Percentiles rank a stretch among this genome's conserved stretches.
Evolutionary conservation across 1,284 basidiomycete genomes (phyloP).

Genomic region (Naganishia sp.): DNA sequence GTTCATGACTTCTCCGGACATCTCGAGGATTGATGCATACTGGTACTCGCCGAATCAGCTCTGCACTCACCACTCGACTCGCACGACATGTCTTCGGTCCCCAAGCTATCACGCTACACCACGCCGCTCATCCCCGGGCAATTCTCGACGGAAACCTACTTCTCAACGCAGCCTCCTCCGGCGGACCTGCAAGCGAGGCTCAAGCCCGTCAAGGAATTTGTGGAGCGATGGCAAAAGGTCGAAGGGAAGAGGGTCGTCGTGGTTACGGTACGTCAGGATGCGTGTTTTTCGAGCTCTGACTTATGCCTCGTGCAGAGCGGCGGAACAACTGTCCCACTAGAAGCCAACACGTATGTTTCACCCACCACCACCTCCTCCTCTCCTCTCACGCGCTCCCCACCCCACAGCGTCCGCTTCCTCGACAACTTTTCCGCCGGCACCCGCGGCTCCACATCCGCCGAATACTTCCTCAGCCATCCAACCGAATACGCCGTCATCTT

Average conservation of each 20-base stretch:
- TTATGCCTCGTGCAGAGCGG: conserved; percentile 66
- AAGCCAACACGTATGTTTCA: conserved; percentile 86
- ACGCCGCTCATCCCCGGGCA: conserved; percentile 24
- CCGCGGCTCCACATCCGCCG: conserved; percentile 92
- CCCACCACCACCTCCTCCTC: neutral
- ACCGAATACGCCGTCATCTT: conserved; percentile 97
- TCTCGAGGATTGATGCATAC: too few species aligned
- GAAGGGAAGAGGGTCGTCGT: conserved; percentile 78
- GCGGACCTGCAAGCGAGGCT: conserved; percentile 67
- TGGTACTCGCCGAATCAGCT: too few species aligned
- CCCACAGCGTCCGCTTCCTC: conserved; percentile 83
- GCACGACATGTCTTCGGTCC: conserved; percentile 8
- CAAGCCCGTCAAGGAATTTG: conserved; percentile 66
- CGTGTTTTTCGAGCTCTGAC: neutral
- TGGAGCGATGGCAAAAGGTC: conserved; percentile 64
- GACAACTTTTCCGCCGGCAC: conserved; percentile 99
- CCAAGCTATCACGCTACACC: conserved; percentile 11
- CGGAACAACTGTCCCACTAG: conserved; percentile 90
- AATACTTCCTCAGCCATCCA: conserved; percentile 79
- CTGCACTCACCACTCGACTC: too few species aligned
- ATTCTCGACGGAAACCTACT: conserved; percentile 76
- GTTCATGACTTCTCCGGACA: neutral
- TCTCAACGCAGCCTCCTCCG: conserved; percentile 77
- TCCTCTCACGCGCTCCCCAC: conserved; percentile 5
- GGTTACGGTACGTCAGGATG: conserved; percentile 72